These are phyloP conservation scores for Conringia planisiliqua DNA, from an alignment of 345 rosid genomes.

Conservation along the genomic window DNA sequence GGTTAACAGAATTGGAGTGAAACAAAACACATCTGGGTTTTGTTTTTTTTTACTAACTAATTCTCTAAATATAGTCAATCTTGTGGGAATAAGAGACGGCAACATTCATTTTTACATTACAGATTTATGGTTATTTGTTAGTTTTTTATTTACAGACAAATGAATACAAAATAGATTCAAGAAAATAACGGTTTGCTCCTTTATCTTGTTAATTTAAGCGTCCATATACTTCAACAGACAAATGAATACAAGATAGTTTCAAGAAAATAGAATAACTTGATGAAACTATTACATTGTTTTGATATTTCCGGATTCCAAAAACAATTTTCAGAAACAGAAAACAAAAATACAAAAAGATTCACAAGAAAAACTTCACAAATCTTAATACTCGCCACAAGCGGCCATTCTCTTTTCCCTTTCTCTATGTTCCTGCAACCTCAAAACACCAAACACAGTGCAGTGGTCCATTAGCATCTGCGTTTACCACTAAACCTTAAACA, in stretches of 20 bases:
- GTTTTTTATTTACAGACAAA: conserved; percentile 25
- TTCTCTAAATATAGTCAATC: conserved; percentile 17
- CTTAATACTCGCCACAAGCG: not conserved
- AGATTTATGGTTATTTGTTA: conserved; percentile 19
- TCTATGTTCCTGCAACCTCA: conserved; percentile 22
- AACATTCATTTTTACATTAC: not conserved
- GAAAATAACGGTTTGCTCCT: too few relatives aligned
- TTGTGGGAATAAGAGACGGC: conserved; percentile 15
- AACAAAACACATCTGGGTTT: conserved; percentile 17
- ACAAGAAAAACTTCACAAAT: conserved; percentile 25
- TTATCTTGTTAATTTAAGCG: conserved; percentile 21
- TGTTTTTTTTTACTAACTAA: not conserved
- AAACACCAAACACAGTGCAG: conserved; percentile 1
- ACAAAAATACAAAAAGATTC: conserved; percentile 13
- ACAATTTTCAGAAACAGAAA: not conserved
- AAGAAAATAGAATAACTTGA: not conserved
- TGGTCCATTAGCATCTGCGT: not conserved
- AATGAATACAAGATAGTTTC: not conserved
- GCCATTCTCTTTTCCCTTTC: not conserved
- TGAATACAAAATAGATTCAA: not conserved
- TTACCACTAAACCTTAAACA: not conserved
- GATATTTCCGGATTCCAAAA: not conserved
- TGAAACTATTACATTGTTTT: not conserved
- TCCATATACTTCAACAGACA: conserved; percentile 7
- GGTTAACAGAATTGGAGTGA: conserved; percentile 12